phyloP scores from a whole-genome alignment of 495 filamentous ascomycete genomes.

The Aspergillus sclerotiicarbonarius region DNA sequence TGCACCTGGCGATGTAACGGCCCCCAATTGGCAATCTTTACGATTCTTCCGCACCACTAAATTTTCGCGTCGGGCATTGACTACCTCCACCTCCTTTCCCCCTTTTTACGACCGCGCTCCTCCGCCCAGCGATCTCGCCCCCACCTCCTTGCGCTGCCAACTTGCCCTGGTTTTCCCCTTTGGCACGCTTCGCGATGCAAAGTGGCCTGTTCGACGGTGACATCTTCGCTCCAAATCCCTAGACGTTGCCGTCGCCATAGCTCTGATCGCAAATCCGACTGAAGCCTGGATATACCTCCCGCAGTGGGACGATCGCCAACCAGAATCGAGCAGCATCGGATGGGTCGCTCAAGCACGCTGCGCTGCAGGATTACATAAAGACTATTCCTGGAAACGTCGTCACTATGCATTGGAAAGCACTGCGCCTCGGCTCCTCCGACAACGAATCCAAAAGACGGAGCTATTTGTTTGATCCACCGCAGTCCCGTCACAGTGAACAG shows the following conservation, averaged over 20 bases:
- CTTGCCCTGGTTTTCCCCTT: conserved; percentile 6
- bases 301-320: neutral
- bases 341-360: conserved; percentile 17
- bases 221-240: conserved; percentile 3
- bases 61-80: conserved; percentile 14
- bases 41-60: neutral
- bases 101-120: conserved; percentile 22
- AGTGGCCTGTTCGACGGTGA: conserved; percentile 19
- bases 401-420: conserved; percentile 50
- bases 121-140: conserved; percentile 11
- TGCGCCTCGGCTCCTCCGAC: conserved; percentile 40
- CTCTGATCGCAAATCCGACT: neutral
- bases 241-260: neutral
- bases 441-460: conserved; percentile 39
- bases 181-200: conserved; percentile 19
- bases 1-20: conserved; percentile 10
- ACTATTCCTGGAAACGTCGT: conserved; percentile 17
- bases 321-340: conserved; percentile 8
- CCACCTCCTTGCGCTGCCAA: conserved; percentile 13
- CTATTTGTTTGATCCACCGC: conserved; percentile 29
- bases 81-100: conserved; percentile 19
- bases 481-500: conserved; percentile 44
- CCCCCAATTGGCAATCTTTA: neutral
- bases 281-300: neutral
- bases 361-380: conserved; percentile 18